phyloP scores from a whole-genome alignment of 1,284 basidiomycete genomes.

The Rhodofomes roseus region DNA sequence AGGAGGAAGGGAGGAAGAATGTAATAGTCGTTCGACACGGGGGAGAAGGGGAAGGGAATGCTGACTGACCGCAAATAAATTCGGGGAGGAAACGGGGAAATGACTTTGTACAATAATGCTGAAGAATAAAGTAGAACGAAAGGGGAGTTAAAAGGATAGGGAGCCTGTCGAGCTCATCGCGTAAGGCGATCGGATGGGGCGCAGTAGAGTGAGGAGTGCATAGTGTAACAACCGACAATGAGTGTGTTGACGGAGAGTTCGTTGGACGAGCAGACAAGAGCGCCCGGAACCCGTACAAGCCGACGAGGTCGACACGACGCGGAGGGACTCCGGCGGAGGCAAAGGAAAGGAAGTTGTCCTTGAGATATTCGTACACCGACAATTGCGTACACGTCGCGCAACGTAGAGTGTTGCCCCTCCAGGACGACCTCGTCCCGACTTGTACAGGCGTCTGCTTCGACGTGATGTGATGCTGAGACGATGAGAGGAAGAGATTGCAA shows the following conservation, averaged over 20 bases:
- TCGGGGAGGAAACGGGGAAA: conserved; percentile 21
- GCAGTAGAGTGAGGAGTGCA: conserved; percentile 40
- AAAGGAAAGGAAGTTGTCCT: conserved; percentile 34
- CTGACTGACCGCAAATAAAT: conserved; percentile 31
- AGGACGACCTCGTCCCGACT: conserved; percentile 20
- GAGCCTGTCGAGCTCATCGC: conserved; percentile 42
- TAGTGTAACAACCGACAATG: conserved; percentile 44
- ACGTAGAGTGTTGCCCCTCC: conserved; percentile 15
- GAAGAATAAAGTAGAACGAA: conserved; percentile 69
- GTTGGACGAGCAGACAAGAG: conserved; percentile 27
- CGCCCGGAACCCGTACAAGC: conserved; percentile 24
- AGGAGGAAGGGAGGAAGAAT: conserved; percentile 28
- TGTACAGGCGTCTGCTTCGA: conserved; percentile 22
- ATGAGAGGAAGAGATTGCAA: conserved; percentile 36
- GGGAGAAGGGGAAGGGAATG: conserved; percentile 20
- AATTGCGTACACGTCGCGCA: conserved; percentile 21
- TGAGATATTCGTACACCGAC: conserved; percentile 32
- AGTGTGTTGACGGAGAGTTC: conserved; percentile 43
- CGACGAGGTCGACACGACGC: conserved; percentile 27
- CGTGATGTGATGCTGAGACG: conserved; percentile 39
- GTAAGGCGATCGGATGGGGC: conserved; percentile 40
- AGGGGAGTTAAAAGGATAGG: conserved; percentile 26
- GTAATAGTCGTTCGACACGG: conserved; percentile 25
- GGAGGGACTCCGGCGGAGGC: conserved; percentile 31
- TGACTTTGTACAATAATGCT: conserved; percentile 52